These are phyloP conservation scores for Aspergillus pseudoviridinutans DNA, from an alignment of 2,329 filamentous ascomycete genomes.

Conservation along the genomic window DNA sequence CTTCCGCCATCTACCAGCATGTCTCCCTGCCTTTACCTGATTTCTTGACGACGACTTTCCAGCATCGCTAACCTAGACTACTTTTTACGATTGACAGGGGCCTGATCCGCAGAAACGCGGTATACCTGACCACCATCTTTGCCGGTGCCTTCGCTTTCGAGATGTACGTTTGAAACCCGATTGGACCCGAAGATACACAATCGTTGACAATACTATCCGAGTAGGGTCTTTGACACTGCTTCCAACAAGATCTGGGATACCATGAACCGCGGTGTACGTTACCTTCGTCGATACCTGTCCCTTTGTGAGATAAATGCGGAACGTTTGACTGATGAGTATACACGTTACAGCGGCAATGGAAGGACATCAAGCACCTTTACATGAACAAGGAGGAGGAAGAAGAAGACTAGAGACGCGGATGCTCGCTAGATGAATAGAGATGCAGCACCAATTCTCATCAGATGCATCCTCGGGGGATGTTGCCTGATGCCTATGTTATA, in stretches of 20 bases:
- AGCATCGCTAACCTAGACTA: constrained; percentile 15
- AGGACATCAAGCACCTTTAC: constrained; percentile 94
- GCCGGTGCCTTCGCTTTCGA: constrained; percentile 84
- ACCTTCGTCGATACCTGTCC: not conserved
- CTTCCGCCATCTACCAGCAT: constrained; percentile 59
- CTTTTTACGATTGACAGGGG: constrained; percentile 51
- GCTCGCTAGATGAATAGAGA: constrained; percentile 5
- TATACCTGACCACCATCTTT: constrained; percentile 86
- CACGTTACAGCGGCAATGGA: constrained; percentile 84
- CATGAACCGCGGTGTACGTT: constrained; percentile 85
- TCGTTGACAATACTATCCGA: constrained; percentile 17
- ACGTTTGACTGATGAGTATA: constrained; percentile 10
- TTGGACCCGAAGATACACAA: constrained; percentile 1
- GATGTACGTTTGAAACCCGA: constrained; percentile 61
- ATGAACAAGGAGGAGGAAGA: constrained; percentile 65
- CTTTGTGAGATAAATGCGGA: not conserved
- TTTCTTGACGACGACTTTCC: not conserved
- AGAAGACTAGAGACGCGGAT: constrained; percentile 43
- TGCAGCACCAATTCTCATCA: not conserved
- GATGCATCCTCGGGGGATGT: not conserved
- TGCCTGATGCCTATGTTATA: constrained; percentile 8
- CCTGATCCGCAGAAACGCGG: constrained; percentile 79
- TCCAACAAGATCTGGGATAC: constrained; percentile 88
- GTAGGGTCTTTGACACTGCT: constrained; percentile 74
- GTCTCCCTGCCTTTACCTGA: constrained; percentile 29